These are phyloP conservation scores for Pichia nakasei DNA, from an alignment of 805 yeast genomes.

Conservation along the genomic window DNA sequence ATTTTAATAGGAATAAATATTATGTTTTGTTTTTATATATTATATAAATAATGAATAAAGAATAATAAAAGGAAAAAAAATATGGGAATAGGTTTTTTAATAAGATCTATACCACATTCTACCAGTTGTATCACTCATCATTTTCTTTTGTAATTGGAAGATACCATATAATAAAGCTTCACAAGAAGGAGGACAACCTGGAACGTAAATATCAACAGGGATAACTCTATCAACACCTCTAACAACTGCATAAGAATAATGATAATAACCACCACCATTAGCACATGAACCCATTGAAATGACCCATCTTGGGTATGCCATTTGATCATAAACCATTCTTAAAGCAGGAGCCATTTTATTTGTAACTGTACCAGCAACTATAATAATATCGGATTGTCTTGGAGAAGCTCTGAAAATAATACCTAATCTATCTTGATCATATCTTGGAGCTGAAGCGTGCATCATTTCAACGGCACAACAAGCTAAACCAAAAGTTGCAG, in stretches of 20 bases:
- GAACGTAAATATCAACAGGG: slow-evolving; percentile 86
- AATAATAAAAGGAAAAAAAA: slow-evolving; percentile 2
- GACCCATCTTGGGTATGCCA: slow-evolving; percentile 94
- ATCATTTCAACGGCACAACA: slow-evolving; percentile 95
- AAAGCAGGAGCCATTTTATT: slow-evolving; percentile 91
- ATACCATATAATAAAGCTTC: slow-evolving; percentile 90
- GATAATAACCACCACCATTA: slow-evolving; percentile 90
- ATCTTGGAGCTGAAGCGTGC: slow-evolving; percentile 87
- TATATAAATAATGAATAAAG: too few relatives aligned
- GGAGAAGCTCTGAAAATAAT: slow-evolving; percentile 92
- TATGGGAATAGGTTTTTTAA: slow-evolving; percentile 11
- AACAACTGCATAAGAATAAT: slow-evolving; percentile 80
- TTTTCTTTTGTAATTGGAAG: slow-evolving; percentile 82
- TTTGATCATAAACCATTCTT: slow-evolving; percentile 88
- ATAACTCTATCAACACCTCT: slow-evolving; percentile 85
- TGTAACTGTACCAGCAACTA: slow-evolving; percentile 86
- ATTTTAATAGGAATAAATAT: too few relatives aligned
- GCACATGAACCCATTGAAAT: slow-evolving; percentile 93
- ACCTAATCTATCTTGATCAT: slow-evolving; percentile 88
- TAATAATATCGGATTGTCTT: slow-evolving; percentile 86
- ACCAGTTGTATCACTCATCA: slow-evolving; percentile 72
- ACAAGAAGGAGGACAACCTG: slow-evolving; percentile 89
- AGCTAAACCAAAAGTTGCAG: slow-evolving; percentile 84
- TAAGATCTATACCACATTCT: slow-evolving; percentile 75
- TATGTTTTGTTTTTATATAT: too few relatives aligned